A percentile compares a stretch with the other conserved stretches of the same genome.
Evolutionary conservation across 1,284 basidiomycete species (phyloP).

Genomic region (Heterobasidion annosum): DNA sequence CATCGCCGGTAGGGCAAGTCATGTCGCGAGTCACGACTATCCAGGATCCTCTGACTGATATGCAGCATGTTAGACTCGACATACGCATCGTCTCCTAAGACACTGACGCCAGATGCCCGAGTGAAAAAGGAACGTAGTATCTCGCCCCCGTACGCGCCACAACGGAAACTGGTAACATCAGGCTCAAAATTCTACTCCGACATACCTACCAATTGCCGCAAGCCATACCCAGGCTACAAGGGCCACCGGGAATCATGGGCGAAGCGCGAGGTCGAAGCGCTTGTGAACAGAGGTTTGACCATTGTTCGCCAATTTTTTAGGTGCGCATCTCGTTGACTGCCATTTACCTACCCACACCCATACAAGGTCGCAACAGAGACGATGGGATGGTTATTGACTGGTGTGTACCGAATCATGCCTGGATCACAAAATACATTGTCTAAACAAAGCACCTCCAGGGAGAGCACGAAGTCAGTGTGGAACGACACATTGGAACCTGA

Average conservation of each 20-base stretch:
- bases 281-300: constrained; percentile 11
- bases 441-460: constrained; percentile 6
- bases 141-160: constrained; percentile 10
- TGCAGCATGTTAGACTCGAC: background rate
- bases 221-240: constrained; percentile 8
- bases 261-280: constrained; percentile 10
- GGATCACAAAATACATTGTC: background rate
- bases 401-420: constrained; percentile 9
- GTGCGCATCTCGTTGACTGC: constrained; percentile 6
- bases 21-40: too few species aligned
- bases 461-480: constrained; percentile 14
- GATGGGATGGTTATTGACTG: constrained; percentile 24
- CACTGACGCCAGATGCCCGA: background rate
- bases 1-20: too few species aligned
- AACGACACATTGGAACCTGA: constrained; percentile 13
- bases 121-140: constrained; percentile 19
- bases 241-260: constrained; percentile 13
- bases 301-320: constrained; percentile 14
- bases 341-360: background rate
- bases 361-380: constrained; percentile 10
- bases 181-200: constrained; percentile 16
- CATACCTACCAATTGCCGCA: constrained; percentile 15
- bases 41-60: background rate
- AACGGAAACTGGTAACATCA: constrained; percentile 11
- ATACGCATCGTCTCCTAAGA: background rate